These are phyloP conservation scores for Phialophora tarda DNA, from an alignment of 2,329 filamentous ascomycete genomes.

Conservation along the genomic window DNA sequence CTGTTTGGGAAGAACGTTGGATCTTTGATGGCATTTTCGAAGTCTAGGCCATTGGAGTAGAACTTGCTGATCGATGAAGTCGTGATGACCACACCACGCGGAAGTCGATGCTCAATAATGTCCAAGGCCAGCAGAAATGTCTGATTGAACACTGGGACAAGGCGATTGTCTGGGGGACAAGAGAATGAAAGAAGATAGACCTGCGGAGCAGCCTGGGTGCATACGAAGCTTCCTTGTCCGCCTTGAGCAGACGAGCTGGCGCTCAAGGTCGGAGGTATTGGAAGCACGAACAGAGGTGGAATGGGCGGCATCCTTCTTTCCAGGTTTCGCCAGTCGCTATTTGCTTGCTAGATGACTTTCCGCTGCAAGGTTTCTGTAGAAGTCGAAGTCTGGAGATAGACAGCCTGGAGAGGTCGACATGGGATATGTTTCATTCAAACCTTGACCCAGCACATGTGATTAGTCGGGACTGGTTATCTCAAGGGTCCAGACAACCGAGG, in stretches of 20 bases:
- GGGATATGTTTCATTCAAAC: background rate
- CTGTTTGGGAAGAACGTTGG: slow-evolving; percentile 66
- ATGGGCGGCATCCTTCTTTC: slow-evolving; percentile 30
- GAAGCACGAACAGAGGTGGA: slow-evolving; percentile 63
- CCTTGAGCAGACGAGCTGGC: slow-evolving; percentile 38
- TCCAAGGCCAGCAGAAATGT: slow-evolving; percentile 74
- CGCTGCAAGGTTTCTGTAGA: background rate
- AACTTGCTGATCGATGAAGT: slow-evolving; percentile 78
- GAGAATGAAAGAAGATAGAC: slow-evolving; percentile 76
- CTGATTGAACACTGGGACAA: slow-evolving; percentile 70
- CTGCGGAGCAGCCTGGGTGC: slow-evolving; percentile 63
- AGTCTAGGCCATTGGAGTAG: slow-evolving; percentile 79
- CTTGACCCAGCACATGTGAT: slow-evolving; percentile 9
- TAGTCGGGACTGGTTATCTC: slow-evolving; percentile 8
- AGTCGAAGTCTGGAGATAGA: background rate
- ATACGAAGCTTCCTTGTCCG: slow-evolving; percentile 61
- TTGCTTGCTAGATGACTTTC: background rate
- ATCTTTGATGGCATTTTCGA: slow-evolving; percentile 66
- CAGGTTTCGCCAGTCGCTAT: background rate
- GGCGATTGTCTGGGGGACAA: slow-evolving; percentile 76
- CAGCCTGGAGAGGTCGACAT: background rate
- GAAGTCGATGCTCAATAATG: slow-evolving; percentile 70
- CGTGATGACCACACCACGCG: slow-evolving; percentile 76
- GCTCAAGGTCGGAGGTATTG: slow-evolving; percentile 53
- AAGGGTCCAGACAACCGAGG: slow-evolving; percentile 4